Percentiles rank a stretch among this genome's conserved stretches.
Conservation (phyloP, 306 rosid genomes). For the Trifolium subterraneum region DNA sequence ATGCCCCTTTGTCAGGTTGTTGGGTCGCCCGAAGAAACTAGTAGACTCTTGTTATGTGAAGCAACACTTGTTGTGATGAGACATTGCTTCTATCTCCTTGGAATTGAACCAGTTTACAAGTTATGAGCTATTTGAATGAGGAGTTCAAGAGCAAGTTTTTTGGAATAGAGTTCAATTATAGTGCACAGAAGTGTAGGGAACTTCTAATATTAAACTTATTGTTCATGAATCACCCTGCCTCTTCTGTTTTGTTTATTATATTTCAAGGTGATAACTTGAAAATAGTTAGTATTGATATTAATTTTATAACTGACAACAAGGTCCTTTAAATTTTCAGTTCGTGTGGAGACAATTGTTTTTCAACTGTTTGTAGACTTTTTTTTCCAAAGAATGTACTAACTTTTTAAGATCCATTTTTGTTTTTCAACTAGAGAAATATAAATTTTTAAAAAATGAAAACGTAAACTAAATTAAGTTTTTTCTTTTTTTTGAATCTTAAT, state of each 20-base stretch:
- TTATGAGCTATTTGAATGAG: constrained; percentile 43
- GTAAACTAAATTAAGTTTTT: no score
- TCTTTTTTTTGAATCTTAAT: no score
- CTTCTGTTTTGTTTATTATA: constrained; percentile 4
- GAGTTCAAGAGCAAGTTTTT: constrained; percentile 4
- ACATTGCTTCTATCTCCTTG: constrained; percentile 82
- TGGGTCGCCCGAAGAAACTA: constrained; percentile 13
- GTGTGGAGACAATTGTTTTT: neutral
- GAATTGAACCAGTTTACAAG: constrained; percentile 87
- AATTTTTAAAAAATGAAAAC: no score
- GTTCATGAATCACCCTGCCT: neutral
- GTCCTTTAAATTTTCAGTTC: constrained; percentile 11
- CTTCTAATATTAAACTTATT: neutral
- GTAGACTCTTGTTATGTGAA: constrained; percentile 63
- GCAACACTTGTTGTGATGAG: constrained; percentile 91
- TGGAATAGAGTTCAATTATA: constrained; percentile 9
- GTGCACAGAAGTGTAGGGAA: constrained; percentile 20
- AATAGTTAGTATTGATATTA: constrained; percentile 9
- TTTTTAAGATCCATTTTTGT: no score
- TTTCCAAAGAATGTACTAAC: no score
- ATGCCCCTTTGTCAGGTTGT: constrained; percentile 59
- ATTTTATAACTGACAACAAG: constrained; percentile 7
- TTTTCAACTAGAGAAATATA: no score
- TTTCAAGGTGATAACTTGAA: constrained; percentile 25
- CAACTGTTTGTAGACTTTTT: no score